phyloP scores from a whole-genome alignment of 2,329 filamentous ascomycete genomes.

The Teratosphaeria destructans region DNA sequence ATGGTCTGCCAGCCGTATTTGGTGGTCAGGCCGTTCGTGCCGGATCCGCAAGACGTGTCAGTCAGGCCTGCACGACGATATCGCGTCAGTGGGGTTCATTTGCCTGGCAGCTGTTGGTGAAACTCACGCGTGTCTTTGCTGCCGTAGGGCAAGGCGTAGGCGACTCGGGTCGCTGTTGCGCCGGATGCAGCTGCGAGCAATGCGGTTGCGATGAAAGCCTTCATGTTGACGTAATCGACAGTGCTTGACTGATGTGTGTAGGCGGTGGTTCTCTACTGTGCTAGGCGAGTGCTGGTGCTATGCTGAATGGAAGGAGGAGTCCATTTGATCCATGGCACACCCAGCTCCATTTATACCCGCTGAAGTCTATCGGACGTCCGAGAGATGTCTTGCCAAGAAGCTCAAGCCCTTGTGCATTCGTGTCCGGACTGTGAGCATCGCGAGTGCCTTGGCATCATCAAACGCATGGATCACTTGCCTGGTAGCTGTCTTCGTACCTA shows the following conservation, averaged over 20 bases:
- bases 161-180: neutral
- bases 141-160: neutral
- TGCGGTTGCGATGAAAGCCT: neutral
- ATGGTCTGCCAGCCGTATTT: conserved; percentile 44
- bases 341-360: neutral
- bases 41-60: neutral
- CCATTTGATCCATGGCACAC: neutral
- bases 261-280: neutral
- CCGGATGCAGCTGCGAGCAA: neutral
- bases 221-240: neutral
- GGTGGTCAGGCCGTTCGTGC: neutral
- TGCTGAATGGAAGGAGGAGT: neutral
- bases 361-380: neutral
- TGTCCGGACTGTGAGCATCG: neutral
- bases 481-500: too few species aligned
- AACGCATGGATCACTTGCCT: neutral
- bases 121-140: neutral
- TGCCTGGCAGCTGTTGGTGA: neutral
- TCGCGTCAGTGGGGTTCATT: neutral
- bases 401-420: neutral
- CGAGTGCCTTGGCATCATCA: neutral
- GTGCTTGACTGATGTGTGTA: neutral
- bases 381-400: neutral
- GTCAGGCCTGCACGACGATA: neutral
- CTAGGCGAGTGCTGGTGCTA: neutral